Evolutionary conservation across 2,329 filamentous ascomycete species (phyloP).

Genomic region (Cryphonectria carpinicola): DNA sequence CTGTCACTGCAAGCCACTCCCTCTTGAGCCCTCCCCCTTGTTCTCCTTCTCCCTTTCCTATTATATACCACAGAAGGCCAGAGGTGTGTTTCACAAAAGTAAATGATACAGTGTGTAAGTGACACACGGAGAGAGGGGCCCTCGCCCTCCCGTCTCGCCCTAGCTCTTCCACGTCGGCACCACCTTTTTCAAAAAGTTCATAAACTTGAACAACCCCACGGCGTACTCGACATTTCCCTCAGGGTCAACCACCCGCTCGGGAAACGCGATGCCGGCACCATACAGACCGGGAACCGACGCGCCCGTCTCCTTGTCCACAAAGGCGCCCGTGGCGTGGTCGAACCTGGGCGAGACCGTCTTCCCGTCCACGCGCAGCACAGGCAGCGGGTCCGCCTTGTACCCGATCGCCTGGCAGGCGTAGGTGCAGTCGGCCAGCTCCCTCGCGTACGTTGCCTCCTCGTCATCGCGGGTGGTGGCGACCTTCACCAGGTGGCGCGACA

Average conservation of each 20-base stretch:
- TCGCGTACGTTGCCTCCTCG: slow-evolving; percentile 49
- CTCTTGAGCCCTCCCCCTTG: not conserved
- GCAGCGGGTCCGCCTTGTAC: slow-evolving; percentile 55
- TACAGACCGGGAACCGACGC: slow-evolving; percentile 55
- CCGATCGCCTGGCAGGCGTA: slow-evolving; percentile 64
- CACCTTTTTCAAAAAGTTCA: slow-evolving; percentile 62
- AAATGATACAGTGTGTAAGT: not conserved
- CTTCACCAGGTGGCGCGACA: slow-evolving; percentile 51
- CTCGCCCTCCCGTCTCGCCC: not conserved
- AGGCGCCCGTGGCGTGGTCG: slow-evolving; percentile 46
- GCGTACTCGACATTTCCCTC: slow-evolving; percentile 64
- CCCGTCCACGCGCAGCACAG: slow-evolving; percentile 46
- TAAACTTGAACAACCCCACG: slow-evolving; percentile 69
- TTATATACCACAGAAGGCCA: not conserved
- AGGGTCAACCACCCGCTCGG: slow-evolving; percentile 63
- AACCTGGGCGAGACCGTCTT: slow-evolving; percentile 32
- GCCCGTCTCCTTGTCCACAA: slow-evolving; percentile 48
- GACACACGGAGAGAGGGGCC: no score
- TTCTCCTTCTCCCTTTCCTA: not conserved
- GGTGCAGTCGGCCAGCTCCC: slow-evolving; percentile 53
- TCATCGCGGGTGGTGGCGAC: slow-evolving; percentile 46
- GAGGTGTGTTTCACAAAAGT: not conserved
- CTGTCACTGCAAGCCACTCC: not conserved
- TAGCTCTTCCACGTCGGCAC: slow-evolving; percentile 50
- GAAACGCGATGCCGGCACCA: slow-evolving; percentile 67